phyloP scores from a whole-genome alignment of 2,329 filamentous ascomycete genomes.

The Aspergillus japonicus region DNA sequence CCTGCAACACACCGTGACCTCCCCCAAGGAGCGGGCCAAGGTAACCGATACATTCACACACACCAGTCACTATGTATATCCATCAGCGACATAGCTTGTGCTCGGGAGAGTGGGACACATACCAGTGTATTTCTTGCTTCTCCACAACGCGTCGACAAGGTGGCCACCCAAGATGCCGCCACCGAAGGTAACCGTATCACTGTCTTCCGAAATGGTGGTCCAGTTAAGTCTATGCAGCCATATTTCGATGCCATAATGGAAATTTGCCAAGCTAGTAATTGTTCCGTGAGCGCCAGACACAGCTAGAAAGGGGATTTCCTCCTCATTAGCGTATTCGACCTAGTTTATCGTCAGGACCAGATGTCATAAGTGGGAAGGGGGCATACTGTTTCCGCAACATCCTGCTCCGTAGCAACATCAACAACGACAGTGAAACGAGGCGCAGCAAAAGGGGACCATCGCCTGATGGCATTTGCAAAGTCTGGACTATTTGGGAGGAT shows the following conservation, averaged over 20 bases:
- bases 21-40: conserved; percentile 56
- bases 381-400: conserved; percentile 15
- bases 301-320: conserved; percentile 15
- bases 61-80: conserved; percentile 42
- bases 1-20: conserved; percentile 56
- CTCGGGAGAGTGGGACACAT: not conserved
- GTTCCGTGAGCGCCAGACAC: conserved; percentile 14
- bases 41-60: conserved; percentile 53
- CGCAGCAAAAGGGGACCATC: conserved; percentile 13
- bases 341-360: not conserved
- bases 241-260: conserved; percentile 17
- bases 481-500: conserved; percentile 4
- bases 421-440: conserved; percentile 16
- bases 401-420: conserved; percentile 10
- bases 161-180: conserved; percentile 49
- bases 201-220: conserved; percentile 39
- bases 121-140: conserved; percentile 50
- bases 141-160: conserved; percentile 52
- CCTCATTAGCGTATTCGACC: conserved; percentile 14
- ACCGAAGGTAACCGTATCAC: conserved; percentile 48
- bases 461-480: conserved; percentile 8
- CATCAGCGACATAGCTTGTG: not conserved
- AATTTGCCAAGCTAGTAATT: conserved; percentile 5
- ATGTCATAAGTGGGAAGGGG: not conserved
- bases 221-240: conserved; percentile 29